phyloP scores from a whole-genome alignment of 371 early-diverging fungal species.

The Capillidium rhysosporum region DNA sequence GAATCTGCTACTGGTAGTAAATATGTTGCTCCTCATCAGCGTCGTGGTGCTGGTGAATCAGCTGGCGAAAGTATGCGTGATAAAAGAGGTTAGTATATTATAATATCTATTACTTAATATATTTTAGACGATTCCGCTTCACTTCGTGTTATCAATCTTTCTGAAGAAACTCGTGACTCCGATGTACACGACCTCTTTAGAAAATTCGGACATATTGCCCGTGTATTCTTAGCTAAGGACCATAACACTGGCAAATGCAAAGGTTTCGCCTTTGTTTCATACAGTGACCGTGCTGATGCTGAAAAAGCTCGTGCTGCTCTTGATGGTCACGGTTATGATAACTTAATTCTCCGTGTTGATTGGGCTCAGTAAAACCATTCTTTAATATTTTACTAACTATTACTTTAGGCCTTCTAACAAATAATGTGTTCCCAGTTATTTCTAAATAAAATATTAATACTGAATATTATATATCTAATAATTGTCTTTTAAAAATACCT shows the following conservation, averaged over 20 bases:
- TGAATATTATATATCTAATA: too few relatives aligned
- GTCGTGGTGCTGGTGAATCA: slow-evolving; percentile 33
- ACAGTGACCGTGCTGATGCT: slow-evolving; percentile 56
- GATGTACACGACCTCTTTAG: slow-evolving; percentile 79
- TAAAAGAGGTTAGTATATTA: slow-evolving; percentile 8
- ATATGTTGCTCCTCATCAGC: slow-evolving; percentile 67
- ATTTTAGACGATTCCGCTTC: slow-evolving; percentile 54
- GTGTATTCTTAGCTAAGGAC: slow-evolving; percentile 73
- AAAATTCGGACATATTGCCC: slow-evolving; percentile 58
- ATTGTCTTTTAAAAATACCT: too few relatives aligned
- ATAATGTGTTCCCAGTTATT: background rate
- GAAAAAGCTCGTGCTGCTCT: slow-evolving; percentile 64
- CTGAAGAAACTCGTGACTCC: slow-evolving; percentile 73
- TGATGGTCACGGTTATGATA: slow-evolving; percentile 86
- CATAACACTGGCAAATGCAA: slow-evolving; percentile 70
- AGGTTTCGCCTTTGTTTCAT: slow-evolving; percentile 92
- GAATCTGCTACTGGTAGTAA: slow-evolving; percentile 21
- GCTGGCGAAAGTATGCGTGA: slow-evolving; percentile 8
- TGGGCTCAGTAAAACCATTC: slow-evolving; percentile 31
- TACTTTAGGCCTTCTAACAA: background rate
- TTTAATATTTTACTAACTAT: background rate
- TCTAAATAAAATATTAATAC: too few relatives aligned
- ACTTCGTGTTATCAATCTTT: slow-evolving; percentile 87
- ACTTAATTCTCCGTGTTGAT: slow-evolving; percentile 80
- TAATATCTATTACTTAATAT: background rate